Evolutionary conservation across 2,329 filamentous ascomycete genomes (phyloP).

Genomic region (Diaporthe ampelina): DNA sequence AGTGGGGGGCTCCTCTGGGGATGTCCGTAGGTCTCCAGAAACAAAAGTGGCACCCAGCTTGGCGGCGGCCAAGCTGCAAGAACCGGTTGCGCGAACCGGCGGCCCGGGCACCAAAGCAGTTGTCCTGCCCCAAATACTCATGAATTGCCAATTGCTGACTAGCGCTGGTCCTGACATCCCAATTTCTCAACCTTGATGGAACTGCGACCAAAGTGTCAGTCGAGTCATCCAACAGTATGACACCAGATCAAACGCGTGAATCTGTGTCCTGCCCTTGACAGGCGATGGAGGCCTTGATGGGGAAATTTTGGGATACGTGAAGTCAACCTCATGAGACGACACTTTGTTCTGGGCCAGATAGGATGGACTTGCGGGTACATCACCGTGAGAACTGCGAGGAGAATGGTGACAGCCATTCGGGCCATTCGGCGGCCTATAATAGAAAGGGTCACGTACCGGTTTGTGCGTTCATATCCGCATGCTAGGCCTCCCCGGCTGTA

Average conservation of each 20-base stretch:
- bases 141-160: not conserved
- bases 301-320: not conserved
- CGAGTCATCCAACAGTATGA: not conserved
- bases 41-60: not conserved
- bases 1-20: too few species aligned
- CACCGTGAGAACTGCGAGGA: too few species aligned
- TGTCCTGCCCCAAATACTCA: not conserved
- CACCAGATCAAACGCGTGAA: not conserved
- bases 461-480: rapidly evolving
- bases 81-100: not conserved
- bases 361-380: not conserved
- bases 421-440: rapidly evolving
- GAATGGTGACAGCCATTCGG: not conserved
- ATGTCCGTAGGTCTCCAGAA: not conserved
- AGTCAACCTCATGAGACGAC: not conserved
- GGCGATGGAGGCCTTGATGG: not conserved
- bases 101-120: not conserved
- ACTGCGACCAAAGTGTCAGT: not conserved
- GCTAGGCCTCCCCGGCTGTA: not conserved
- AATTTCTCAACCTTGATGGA: not conserved
- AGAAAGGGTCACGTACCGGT: not conserved
- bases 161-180: not conserved
- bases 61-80: not conserved
- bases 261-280: not conserved
- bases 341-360: not conserved